Evolutionary conservation across 2,329 filamentous ascomycete species (phyloP).

Genomic region (Trematosphaeria pertusa): DNA sequence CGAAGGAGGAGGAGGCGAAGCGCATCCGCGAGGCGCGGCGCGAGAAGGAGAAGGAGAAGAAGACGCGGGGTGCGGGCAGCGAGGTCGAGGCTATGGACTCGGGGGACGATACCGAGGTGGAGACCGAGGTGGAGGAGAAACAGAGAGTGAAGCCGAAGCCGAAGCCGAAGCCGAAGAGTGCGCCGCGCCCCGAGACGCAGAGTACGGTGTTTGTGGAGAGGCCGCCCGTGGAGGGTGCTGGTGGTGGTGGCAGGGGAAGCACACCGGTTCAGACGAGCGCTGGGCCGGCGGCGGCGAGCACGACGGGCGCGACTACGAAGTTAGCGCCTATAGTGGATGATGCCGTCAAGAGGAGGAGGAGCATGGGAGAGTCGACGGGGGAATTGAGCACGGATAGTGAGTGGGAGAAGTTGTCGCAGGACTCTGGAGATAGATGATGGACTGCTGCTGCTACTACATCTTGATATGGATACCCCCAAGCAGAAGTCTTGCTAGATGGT

Average conservation of each 20-base stretch:
- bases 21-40: slow-evolving; percentile 49
- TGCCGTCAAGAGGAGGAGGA: slow-evolving; percentile 55
- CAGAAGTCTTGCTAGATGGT: slow-evolving; percentile 10
- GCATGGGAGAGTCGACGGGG: slow-evolving; percentile 57
- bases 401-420: slow-evolving; percentile 88
- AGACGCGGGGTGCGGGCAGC: slow-evolving; percentile 24
- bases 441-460: no score
- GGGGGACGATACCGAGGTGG: slow-evolving; percentile 55
- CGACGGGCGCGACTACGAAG: slow-evolving; percentile 38
- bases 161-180: slow-evolving; percentile 21
- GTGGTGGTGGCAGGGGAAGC: slow-evolving; percentile 18
- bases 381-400: slow-evolving; percentile 87
- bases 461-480: slow-evolving; percentile 16
- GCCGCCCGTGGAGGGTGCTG: slow-evolving; percentile 21
- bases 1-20: slow-evolving; percentile 58
- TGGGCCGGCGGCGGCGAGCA: slow-evolving; percentile 27
- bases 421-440: slow-evolving; percentile 45
- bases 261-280: slow-evolving; percentile 25
- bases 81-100: slow-evolving; percentile 52
- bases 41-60: slow-evolving; percentile 52
- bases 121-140: slow-evolving; percentile 44
- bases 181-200: slow-evolving; percentile 34
- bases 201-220: slow-evolving; percentile 45
- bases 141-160: slow-evolving; percentile 26
- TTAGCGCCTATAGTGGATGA: slow-evolving; percentile 41